These are phyloP conservation scores for Serendipita sp. DNA, from an alignment of 1,284 basidiomycete genomes.

Conservation along the genomic window DNA sequence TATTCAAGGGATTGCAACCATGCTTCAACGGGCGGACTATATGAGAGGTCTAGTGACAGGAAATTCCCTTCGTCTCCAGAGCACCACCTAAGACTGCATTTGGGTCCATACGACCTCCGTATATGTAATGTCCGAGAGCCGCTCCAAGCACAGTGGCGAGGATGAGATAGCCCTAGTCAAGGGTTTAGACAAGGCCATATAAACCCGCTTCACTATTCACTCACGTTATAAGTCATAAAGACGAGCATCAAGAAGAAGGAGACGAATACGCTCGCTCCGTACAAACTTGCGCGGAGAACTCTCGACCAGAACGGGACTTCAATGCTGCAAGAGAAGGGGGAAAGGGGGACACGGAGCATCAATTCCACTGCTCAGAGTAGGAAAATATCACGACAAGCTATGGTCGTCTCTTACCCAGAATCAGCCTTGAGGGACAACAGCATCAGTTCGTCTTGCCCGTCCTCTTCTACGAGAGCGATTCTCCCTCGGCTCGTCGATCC, in stretches of 20 bases:
- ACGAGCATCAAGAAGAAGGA: conserved; percentile 81
- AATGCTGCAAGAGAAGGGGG: conserved; percentile 10
- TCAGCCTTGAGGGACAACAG: conserved; percentile 9
- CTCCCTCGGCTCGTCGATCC: conserved; percentile 19
- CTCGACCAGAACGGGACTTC: conserved; percentile 23
- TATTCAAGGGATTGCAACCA: background rate
- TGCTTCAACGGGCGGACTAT: background rate
- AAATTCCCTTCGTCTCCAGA: conserved; percentile 38
- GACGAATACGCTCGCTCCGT: conserved; percentile 51
- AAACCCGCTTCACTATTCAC: conserved; percentile 14
- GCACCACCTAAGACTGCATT: conserved; percentile 37
- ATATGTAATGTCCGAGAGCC: conserved; percentile 56
- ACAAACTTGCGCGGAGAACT: conserved; percentile 43
- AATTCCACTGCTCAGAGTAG: conserved; percentile 17
- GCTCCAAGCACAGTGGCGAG: conserved; percentile 58
- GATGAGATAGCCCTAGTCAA: conserved; percentile 61
- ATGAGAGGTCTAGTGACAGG: conserved; percentile 29
- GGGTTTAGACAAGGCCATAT: background rate
- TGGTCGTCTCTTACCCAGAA: conserved; percentile 9
- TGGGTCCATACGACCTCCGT: conserved; percentile 42
- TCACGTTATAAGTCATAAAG: conserved; percentile 78
- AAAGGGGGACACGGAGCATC: conserved; percentile 16
- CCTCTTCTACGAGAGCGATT: conserved; percentile 32
- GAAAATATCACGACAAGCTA: background rate
- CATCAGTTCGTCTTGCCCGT: conserved; percentile 39